These are phyloP conservation scores for Xylariaceae sp. DNA, from an alignment of 2,329 filamentous ascomycete species.

Conservation along the genomic window DNA sequence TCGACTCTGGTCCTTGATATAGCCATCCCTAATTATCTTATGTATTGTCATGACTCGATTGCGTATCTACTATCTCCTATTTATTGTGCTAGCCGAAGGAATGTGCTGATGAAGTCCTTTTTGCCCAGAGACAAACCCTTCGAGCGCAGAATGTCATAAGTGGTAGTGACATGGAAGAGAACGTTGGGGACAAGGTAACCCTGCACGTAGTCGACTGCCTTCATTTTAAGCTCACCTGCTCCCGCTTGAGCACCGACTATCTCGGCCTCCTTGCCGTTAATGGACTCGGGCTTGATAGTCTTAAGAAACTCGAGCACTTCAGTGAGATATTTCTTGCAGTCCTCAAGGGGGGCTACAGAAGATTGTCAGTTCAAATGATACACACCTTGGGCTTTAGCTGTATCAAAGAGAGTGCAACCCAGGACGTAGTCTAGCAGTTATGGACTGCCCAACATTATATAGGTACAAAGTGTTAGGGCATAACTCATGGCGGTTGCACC, in stretches of 20 bases:
- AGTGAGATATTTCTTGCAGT: slow-evolving; percentile 44
- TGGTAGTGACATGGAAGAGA: slow-evolving; percentile 66
- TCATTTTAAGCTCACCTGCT: slow-evolving; percentile 31
- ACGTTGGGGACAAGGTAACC: slow-evolving; percentile 63
- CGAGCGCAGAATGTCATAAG: slow-evolving; percentile 66
- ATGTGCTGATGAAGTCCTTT: slow-evolving; percentile 52
- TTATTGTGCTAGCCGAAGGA: slow-evolving; percentile 32
- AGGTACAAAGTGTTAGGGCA: too few species aligned
- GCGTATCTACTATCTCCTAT: not conserved
- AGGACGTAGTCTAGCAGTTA: too few species aligned
- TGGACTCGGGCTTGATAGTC: slow-evolving; percentile 39
- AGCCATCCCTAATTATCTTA: too few species aligned
- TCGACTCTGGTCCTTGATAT: too few species aligned
- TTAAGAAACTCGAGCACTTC: slow-evolving; percentile 39
- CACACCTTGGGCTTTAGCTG: too few species aligned
- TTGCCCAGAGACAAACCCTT: slow-evolving; percentile 69
- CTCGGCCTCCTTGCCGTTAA: slow-evolving; percentile 41
- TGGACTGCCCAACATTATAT: too few species aligned
- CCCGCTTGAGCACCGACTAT: slow-evolving; percentile 13
- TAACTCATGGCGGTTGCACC: too few species aligned
- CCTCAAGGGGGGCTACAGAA: slow-evolving; percentile 37
- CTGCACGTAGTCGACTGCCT: slow-evolving; percentile 50
- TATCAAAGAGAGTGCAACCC: too few species aligned
- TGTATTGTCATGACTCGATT: too few species aligned
- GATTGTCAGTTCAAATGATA: slow-evolving; percentile 5